A percentile compares a stretch with the other conserved stretches of the same genome.
phyloP scores from a whole-genome alignment of 805 yeast species.

The Cyberlindnera euphorbiiphila region DNA sequence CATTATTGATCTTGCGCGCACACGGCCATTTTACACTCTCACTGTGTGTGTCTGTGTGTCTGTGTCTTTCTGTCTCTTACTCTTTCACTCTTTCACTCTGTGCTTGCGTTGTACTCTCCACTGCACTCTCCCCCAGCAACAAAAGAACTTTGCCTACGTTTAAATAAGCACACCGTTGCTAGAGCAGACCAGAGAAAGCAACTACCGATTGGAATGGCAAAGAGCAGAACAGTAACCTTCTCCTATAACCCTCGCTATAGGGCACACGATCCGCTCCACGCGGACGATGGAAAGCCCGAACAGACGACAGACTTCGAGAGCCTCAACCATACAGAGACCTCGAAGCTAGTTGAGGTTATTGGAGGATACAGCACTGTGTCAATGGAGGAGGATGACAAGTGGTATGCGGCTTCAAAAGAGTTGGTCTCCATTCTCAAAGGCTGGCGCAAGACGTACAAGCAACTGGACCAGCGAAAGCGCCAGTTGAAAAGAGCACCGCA shows the following conservation, averaged over 20 bases:
- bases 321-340: too few relatives aligned
- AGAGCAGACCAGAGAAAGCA: too few relatives aligned
- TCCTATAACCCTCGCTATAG: slow-evolving; percentile 7
- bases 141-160: too few relatives aligned
- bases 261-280: too few relatives aligned
- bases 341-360: background rate
- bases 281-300: background rate
- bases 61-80: background rate
- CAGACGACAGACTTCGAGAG: background rate
- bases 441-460: slow-evolving; percentile 28
- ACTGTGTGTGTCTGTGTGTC: background rate
- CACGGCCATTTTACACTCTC: too few relatives aligned
- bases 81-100: background rate
- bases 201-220: slow-evolving; percentile 1
- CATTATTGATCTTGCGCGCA: too few relatives aligned
- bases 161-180: too few relatives aligned
- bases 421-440: slow-evolving; percentile 15
- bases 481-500: slow-evolving; percentile 16
- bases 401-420: slow-evolving; percentile 18
- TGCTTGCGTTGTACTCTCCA: background rate
- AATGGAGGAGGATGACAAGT: slow-evolving; percentile 13
- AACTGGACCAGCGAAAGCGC: slow-evolving; percentile 26
- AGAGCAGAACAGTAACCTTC: slow-evolving; percentile 15
- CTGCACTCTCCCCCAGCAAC: too few relatives aligned
- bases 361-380: slow-evolving; percentile 6